Evolutionary conservation across 768 basidiomycete genomes (phyloP).

Genomic region (Pisolithus sp.): DNA sequence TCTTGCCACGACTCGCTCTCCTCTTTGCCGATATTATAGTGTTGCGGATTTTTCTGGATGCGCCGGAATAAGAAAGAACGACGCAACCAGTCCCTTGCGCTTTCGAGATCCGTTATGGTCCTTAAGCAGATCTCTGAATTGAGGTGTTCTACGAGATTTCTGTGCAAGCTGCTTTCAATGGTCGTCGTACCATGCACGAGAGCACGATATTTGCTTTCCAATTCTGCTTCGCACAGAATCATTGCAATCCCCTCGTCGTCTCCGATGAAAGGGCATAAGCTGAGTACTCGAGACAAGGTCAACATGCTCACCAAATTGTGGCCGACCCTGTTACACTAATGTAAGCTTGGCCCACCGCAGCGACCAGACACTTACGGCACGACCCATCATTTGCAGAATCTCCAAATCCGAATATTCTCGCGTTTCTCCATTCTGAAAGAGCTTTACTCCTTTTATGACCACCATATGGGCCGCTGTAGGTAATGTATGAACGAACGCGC

Average conservation of each 20-base stretch:
- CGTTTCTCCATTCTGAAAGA: constrained; percentile 62
- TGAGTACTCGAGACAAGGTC: not conserved
- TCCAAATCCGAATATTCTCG: constrained; percentile 90
- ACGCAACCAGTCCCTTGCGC: constrained; percentile 78
- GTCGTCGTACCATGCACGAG: constrained; percentile 66
- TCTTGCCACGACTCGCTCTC: constrained; percentile 61
- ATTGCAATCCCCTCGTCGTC: constrained; percentile 81
- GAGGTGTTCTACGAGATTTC: constrained; percentile 81
- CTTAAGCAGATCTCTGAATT: constrained; percentile 90
- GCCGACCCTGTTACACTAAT: constrained; percentile 54
- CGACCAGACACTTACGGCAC: constrained; percentile 53
- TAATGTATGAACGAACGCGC: not conserved
- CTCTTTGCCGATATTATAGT: constrained; percentile 62
- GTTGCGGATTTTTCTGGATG: constrained; percentile 73
- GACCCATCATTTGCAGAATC: constrained; percentile 93
- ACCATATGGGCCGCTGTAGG: constrained; percentile 82
- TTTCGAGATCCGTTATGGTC: constrained; percentile 64
- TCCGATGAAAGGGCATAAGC: constrained; percentile 19
- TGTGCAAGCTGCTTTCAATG: constrained; percentile 82
- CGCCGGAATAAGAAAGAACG: constrained; percentile 84
- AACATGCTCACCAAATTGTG: constrained; percentile 67
- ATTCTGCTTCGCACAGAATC: constrained; percentile 71
- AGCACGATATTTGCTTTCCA: constrained; percentile 65
- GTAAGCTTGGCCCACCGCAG: not conserved
- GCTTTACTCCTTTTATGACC: constrained; percentile 84